A percentile compares a stretch with the other conserved stretches of the same genome.
phyloP scores from a whole-genome alignment of 352 stramenopile species.

The Phytophthora pluvialis region DNA sequence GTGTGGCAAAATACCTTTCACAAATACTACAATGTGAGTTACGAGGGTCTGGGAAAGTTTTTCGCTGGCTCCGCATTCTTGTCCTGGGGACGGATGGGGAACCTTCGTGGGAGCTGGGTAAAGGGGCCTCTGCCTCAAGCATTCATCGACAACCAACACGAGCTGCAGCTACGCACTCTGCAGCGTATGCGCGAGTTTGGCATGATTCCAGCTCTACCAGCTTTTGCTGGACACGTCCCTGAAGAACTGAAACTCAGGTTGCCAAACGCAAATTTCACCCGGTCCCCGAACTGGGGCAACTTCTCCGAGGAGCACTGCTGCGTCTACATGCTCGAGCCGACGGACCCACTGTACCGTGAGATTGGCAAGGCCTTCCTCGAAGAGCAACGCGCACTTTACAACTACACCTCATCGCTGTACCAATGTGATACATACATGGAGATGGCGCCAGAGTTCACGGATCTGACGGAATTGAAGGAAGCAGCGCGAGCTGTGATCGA shows the following conservation, averaged over 20 bases:
- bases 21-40: constrained; percentile 77
- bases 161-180: constrained; percentile 82
- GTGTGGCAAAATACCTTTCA: constrained; percentile 89
- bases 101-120: constrained; percentile 87
- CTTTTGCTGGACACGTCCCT: constrained; percentile 89
- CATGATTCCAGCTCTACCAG: constrained; percentile 90
- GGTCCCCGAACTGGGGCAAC: constrained; percentile 81
- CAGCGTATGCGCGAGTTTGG: constrained; percentile 82
- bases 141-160: constrained; percentile 87
- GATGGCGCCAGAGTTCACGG: constrained; percentile 72
- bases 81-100: constrained; percentile 89
- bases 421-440: constrained; percentile 86
- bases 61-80: constrained; percentile 90
- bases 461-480: constrained; percentile 45
- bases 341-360: constrained; percentile 80
- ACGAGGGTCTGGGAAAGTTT: constrained; percentile 84
- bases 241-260: constrained; percentile 77
- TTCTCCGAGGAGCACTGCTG: constrained; percentile 83
- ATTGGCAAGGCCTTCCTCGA: constrained; percentile 84
- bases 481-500: constrained; percentile 73
- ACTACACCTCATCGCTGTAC: constrained; percentile 77
- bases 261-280: constrained; percentile 78
- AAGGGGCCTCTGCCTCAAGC: constrained; percentile 80
- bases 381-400: constrained; percentile 64
- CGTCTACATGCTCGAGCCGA: constrained; percentile 83